These are phyloP conservation scores for Tausonia pullulans DNA, from an alignment of 1,284 basidiomycete genomes.

Conservation along the genomic window DNA sequence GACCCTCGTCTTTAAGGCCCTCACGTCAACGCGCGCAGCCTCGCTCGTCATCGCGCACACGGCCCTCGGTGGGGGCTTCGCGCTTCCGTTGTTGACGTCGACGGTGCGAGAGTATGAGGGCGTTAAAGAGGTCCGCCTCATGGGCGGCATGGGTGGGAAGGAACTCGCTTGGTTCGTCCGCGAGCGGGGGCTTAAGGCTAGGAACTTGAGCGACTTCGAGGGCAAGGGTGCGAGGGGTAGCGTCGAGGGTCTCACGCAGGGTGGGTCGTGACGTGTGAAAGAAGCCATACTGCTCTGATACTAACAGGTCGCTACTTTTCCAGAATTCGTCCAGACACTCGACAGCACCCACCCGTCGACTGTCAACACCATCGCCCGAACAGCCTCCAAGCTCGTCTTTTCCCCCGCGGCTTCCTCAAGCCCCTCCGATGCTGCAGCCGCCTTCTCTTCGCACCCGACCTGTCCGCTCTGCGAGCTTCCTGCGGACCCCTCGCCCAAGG, in stretches of 20 bases:
- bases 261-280: constrained; percentile 4
- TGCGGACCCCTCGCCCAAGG: constrained; percentile 52
- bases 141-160: constrained; percentile 66
- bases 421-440: background rate
- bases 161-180: constrained; percentile 44
- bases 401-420: constrained; percentile 31
- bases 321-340: constrained; percentile 70
- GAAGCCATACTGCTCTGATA: background rate
- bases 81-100: constrained; percentile 12
- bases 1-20: constrained; percentile 43
- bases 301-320: background rate
- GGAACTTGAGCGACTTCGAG: constrained; percentile 43
- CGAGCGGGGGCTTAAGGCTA: constrained; percentile 48
- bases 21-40: constrained; percentile 7
- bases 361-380: constrained; percentile 73
- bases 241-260: constrained; percentile 1
- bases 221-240: constrained; percentile 33
- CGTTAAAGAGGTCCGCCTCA: constrained; percentile 54
- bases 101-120: constrained; percentile 15
- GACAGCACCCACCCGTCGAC: constrained; percentile 79
- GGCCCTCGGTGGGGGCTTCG: constrained; percentile 12
- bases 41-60: constrained; percentile 10
- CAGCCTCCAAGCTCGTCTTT: constrained; percentile 68
- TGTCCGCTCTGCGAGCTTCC: constrained; percentile 65
- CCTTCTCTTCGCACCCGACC: constrained; percentile 18